These are phyloP conservation scores for Flaveria trinervia DNA, from an alignment of 129 eudicot genomes.

Conservation along the genomic window DNA sequence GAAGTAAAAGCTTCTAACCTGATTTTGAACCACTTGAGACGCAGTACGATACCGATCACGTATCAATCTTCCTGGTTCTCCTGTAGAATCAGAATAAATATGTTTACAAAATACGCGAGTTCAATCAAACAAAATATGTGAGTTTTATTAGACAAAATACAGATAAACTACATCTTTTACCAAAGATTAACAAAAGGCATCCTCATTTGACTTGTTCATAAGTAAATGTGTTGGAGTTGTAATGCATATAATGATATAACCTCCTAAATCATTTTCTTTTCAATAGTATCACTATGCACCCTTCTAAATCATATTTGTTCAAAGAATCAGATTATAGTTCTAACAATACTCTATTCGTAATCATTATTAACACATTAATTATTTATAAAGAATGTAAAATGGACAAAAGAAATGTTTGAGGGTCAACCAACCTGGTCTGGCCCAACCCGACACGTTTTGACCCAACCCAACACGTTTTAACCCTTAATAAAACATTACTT, in stretches of 20 bases:
- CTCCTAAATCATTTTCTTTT: background rate
- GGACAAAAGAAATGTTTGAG: background rate
- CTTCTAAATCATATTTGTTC: background rate
- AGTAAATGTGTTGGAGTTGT: background rate
- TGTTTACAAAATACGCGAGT: slow-evolving; percentile 20
- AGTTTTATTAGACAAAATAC: background rate
- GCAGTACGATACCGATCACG: slow-evolving; percentile 99
- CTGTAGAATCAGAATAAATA: slow-evolving; percentile 42
- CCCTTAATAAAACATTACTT: background rate
- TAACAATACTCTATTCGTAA: background rate
- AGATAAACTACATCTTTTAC: slow-evolving; percentile 10
- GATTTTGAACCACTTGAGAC: slow-evolving; percentile 91
- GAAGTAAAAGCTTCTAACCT: slow-evolving; percentile 67
- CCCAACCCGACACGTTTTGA: background rate
- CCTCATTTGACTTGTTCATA: background rate
- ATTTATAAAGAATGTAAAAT: background rate
- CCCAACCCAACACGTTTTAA: background rate
- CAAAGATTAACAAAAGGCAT: background rate
- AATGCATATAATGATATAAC: background rate
- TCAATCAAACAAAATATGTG: background rate
- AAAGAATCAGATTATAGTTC: background rate
- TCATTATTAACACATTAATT: background rate
- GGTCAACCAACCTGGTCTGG: background rate
- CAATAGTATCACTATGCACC: background rate
- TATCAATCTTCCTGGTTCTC: slow-evolving; percentile 95